Base-by-base conservation (phyloP, 257 asterid species). In the Rauvolfia tetraphylla region DNA sequence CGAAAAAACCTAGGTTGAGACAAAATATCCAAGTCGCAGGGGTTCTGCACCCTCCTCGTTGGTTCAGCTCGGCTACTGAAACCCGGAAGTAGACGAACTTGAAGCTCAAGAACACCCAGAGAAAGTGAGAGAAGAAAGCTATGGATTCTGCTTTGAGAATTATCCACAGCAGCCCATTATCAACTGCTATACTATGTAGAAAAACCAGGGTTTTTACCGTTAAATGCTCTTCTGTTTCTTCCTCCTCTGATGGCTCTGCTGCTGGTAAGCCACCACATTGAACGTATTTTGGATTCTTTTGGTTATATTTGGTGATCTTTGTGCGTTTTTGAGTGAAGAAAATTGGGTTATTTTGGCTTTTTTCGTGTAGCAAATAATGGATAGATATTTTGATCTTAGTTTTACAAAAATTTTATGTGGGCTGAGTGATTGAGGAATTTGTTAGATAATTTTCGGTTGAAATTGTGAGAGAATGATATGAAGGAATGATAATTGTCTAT, bases 151-250 rank as follows among this genome's bases (percentile, higher is more conserved):
- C 72, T 9, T 23, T 67, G 33, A 67, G 72, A 22, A 38, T 41
- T 33, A 38, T 67, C 33, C 72, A 67, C 31, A 67, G 51, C 51
- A 67, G 4, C 49, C 31, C 80, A 29, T 57, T 72, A 62, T 59
- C 75, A n/a, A 20, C 80, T 25, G 31, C 78, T 61, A 73, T 71
- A 7, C 10, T 56, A 25, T 41, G 54, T 31, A 75, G 22, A 27
- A 73, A 54, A 65, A 2, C 58, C 38, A 74, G 71, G 65, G 44
- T 70, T 59, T 73, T 81, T 10, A 42, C 80, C 17, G 79, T 81
- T 56, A 78, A 71, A 65, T 81, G 85, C 69, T 81, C 79, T 48
- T 68, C 81, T 36, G 67, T 56, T 56, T 53, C 84, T 71, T 51
- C 76, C 70, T 76, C 20, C 1, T 68, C 79, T n/a, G 79, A 68